Conservation (phyloP, 2,329 filamentous ascomycete genomes). For the Hymenoscyphus scutula region DNA sequence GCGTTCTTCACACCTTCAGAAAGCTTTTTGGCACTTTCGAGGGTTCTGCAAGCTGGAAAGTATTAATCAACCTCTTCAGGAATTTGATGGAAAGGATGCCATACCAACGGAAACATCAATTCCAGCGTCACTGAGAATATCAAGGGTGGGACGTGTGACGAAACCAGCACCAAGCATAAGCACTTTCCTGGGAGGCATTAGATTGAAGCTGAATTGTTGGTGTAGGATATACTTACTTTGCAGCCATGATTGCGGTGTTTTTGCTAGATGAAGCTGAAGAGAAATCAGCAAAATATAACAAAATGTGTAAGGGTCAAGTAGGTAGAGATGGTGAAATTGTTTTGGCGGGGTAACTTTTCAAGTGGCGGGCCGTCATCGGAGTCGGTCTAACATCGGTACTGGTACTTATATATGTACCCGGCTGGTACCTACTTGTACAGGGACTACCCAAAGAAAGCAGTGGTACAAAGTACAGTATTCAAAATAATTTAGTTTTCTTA, state of each 20-base stretch:
- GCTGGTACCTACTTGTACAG: too few species aligned
- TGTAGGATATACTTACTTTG: constrained; percentile 22
- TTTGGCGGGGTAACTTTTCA: constrained; percentile 26
- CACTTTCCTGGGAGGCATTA: constrained; percentile 36
- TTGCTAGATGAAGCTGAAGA: not conserved
- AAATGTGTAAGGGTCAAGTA: not conserved
- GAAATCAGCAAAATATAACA: not conserved
- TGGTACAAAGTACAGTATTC: too few species aligned
- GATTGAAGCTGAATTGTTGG: not conserved
- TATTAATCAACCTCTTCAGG: not conserved
- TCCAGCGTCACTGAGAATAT: constrained; percentile 55
- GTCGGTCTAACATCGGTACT: not conserved
- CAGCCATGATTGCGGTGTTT: constrained; percentile 25
- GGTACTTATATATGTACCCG: too few species aligned
- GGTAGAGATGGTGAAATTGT: constrained; percentile 10
- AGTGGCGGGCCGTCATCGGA: constrained; percentile 23
- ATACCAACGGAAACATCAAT: constrained; percentile 56
- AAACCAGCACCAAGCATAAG: constrained; percentile 52
- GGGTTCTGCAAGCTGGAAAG: constrained; percentile 70
- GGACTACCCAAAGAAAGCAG: too few species aligned
- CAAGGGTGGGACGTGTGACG: constrained; percentile 56
- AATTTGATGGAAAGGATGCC: constrained; percentile 14
- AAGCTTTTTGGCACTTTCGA: constrained; percentile 74
- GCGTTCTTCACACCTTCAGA: constrained; percentile 70
- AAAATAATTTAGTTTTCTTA: not conserved